Conservation (phyloP, 306 rosid genomes). For the Hippophae gyantsensis region DNA sequence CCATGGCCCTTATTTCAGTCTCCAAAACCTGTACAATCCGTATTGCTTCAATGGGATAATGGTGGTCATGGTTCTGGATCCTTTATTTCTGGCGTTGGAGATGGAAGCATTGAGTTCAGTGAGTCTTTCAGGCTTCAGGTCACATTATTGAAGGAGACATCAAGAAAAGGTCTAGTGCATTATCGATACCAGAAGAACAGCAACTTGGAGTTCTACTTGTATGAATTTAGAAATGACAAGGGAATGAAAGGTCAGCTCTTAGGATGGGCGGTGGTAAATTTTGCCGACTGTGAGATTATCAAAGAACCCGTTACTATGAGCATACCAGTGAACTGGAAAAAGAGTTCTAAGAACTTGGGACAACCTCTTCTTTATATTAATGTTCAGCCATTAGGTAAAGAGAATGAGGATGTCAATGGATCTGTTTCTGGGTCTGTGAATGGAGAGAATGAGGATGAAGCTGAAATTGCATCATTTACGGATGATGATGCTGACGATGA, state of each 20-base stretch:
- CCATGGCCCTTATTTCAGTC: constrained; percentile 75
- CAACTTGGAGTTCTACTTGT: constrained; percentile 52
- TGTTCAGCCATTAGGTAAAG: constrained; percentile 50
- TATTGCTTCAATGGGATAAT: constrained; percentile 64
- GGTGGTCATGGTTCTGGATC: constrained; percentile 52
- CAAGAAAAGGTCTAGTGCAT: constrained; percentile 34
- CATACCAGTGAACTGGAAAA: constrained; percentile 50
- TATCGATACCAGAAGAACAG: constrained; percentile 53
- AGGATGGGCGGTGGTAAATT: constrained; percentile 52
- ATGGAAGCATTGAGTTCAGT: constrained; percentile 35
- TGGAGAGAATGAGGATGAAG: constrained; percentile 37
- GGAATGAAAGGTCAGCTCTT: constrained; percentile 45
- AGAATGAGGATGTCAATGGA: constrained; percentile 43
- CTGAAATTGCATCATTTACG: constrained; percentile 61
- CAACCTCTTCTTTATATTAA: constrained; percentile 49
- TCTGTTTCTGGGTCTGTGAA: constrained; percentile 36
- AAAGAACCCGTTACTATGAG: constrained; percentile 34
- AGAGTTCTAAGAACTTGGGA: constrained; percentile 36
- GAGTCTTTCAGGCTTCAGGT: constrained; percentile 54
- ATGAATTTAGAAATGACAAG: constrained; percentile 43
- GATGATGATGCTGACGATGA: constrained; percentile 48
- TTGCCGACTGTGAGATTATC: constrained; percentile 57
- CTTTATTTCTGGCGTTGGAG: constrained; percentile 20
- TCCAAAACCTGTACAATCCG: constrained; percentile 38
- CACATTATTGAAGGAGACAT: constrained; percentile 34